Percentiles rank a stretch among this genome's conserved stretches.
phyloP scores from a whole-genome alignment of 139 green algal genomes.

The Auxenochlorella pyrenoidosa region DNA sequence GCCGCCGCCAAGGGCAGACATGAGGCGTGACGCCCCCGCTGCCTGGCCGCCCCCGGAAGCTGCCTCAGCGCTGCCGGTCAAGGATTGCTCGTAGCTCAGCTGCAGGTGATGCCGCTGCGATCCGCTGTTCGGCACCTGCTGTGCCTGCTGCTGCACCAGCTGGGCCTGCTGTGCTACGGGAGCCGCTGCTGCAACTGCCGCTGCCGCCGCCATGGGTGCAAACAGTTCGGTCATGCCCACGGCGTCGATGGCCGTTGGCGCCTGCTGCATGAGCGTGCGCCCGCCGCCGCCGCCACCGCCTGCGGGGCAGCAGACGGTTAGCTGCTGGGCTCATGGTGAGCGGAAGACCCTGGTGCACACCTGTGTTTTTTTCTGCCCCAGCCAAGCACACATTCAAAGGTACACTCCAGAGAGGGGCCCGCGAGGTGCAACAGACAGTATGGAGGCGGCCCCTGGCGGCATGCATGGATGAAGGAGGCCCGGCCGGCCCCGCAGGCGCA shows the following conservation, averaged over 20 bases:
- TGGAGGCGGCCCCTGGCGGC: too few relatives aligned
- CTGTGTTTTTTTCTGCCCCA: too few relatives aligned
- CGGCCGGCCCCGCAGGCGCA: too few relatives aligned
- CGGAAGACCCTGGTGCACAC: too few relatives aligned
- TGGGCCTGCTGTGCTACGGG: not conserved
- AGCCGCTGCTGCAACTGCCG: not conserved
- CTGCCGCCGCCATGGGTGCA: not conserved
- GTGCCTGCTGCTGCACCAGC: conserved; percentile 11
- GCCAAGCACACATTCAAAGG: too few relatives aligned
- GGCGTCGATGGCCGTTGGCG: conserved; percentile 31
- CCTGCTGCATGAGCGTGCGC: conserved; percentile 34
- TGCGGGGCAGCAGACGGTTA: not conserved
- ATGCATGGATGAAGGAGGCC: too few relatives aligned
- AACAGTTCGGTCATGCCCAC: conserved; percentile 33
- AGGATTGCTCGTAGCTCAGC: not conserved
- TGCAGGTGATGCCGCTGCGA: not conserved
- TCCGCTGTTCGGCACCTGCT: not conserved
- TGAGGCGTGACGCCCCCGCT: not conserved
- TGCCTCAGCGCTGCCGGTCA: not conserved
- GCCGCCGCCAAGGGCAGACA: not conserved
- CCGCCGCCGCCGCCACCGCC: conserved; percentile 1
- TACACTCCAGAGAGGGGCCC: not conserved
- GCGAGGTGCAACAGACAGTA: too few relatives aligned
- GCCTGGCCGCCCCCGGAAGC: not conserved
- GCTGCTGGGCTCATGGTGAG: too few relatives aligned